A percentile compares a stretch with the other conserved stretches of the same genome.
These are phyloP conservation scores for Lentinus tigrinus DNA, from an alignment of 768 basidiomycete species.

Conservation along the genomic window DNA sequence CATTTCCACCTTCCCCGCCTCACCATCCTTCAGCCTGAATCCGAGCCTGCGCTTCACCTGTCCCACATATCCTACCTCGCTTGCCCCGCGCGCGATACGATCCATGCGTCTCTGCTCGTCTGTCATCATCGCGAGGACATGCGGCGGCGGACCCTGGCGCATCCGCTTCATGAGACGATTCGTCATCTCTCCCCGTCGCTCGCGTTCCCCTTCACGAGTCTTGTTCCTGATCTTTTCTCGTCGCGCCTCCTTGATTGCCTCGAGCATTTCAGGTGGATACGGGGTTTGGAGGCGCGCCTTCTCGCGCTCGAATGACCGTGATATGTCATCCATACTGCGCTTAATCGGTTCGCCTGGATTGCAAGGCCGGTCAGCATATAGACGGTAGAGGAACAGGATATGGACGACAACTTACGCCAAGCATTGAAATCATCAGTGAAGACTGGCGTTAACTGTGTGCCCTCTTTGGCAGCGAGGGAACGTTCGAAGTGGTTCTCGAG, in stretches of 20 bases:
- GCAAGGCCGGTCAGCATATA: not conserved
- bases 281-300: slow-evolving; percentile 40
- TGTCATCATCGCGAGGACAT: slow-evolving; percentile 53
- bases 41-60: slow-evolving; percentile 57
- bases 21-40: slow-evolving; percentile 40
- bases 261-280: slow-evolving; percentile 49
- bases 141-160: slow-evolving; percentile 62
- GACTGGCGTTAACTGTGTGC: slow-evolving; percentile 14
- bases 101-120: slow-evolving; percentile 47
- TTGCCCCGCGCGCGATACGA: slow-evolving; percentile 45
- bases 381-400: too few species aligned
- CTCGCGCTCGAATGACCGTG: slow-evolving; percentile 39
- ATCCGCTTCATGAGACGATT: slow-evolving; percentile 44
- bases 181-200: slow-evolving; percentile 63
- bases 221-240: slow-evolving; percentile 62
- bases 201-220: slow-evolving; percentile 57
- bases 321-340: slow-evolving; percentile 31
- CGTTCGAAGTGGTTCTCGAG: slow-evolving; percentile 41
- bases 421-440: slow-evolving; percentile 25
- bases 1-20: slow-evolving; percentile 35
- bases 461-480: slow-evolving; percentile 13
- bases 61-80: slow-evolving; percentile 75
- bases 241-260: slow-evolving; percentile 53
- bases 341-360: slow-evolving; percentile 39
- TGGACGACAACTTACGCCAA: slow-evolving; percentile 45